Evolutionary conservation across 495 filamentous ascomycete species (phyloP).

Genomic region (Bacidia rubella): DNA sequence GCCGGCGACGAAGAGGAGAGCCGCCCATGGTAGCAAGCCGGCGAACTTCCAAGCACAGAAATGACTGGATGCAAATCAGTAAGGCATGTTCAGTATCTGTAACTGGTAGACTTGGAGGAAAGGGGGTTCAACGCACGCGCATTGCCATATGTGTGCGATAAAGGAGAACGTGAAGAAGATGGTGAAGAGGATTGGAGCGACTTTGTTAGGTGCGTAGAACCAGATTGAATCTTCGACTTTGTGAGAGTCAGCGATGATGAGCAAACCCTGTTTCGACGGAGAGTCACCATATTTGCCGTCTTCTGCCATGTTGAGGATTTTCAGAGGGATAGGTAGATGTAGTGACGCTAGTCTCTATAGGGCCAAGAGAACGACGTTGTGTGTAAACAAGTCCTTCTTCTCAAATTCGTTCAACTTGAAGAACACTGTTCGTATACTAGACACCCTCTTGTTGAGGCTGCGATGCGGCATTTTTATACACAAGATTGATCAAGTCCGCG

Average conservation of each 20-base stretch:
- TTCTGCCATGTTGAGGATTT: not conserved
- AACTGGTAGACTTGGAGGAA: conserved; percentile 11
- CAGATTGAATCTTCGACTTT: conserved; percentile 23
- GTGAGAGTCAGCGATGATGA: not conserved
- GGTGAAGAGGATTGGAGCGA: conserved; percentile 52
- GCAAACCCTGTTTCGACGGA: not conserved
- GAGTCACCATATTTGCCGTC: not conserved
- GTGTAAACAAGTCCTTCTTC: no score
- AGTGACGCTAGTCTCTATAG: no score
- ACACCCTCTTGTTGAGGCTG: no score
- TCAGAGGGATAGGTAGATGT: not conserved
- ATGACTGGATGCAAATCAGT: conserved; percentile 18
- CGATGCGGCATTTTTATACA: no score
- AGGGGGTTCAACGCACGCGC: conserved; percentile 30
- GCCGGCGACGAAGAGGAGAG: conserved; percentile 39
- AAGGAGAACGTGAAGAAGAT: conserved; percentile 50
- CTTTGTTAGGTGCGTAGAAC: conserved; percentile 66
- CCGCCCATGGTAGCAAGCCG: conserved; percentile 39
- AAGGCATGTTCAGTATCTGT: not conserved
- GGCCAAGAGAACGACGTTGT: no score
- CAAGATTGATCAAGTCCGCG: not conserved
- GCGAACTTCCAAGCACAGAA: conserved; percentile 40
- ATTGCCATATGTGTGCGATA: conserved; percentile 46
- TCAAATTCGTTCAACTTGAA: not conserved
- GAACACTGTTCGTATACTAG: not conserved